These are phyloP conservation scores for Plicaturopsis crispa DNA, from an alignment of 768 basidiomycete species.

Conservation along the genomic window DNA sequence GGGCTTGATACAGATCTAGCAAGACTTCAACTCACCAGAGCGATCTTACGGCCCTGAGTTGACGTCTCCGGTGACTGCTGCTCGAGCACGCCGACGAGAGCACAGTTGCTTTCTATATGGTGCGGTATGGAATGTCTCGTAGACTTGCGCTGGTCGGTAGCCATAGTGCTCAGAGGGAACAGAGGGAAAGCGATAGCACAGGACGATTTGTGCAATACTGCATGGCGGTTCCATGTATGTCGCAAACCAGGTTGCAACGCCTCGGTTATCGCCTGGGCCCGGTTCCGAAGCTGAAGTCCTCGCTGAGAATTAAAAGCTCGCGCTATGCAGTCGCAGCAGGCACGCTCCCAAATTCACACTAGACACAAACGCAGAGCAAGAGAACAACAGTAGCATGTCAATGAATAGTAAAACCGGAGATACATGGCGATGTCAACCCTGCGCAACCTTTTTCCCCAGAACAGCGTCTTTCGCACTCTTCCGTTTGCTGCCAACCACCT, in stretches of 20 bases:
- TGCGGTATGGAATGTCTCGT: constrained; percentile 51
- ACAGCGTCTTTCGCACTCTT: constrained; percentile 50
- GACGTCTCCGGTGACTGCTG: constrained; percentile 42
- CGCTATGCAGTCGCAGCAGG: no score
- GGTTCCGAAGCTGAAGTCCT: no score
- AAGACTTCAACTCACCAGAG: constrained; percentile 41
- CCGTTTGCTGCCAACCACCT: constrained; percentile 23
- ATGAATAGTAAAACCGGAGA: not conserved
- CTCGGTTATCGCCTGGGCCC: no score
- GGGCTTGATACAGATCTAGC: constrained; percentile 5
- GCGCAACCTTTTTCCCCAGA: constrained; percentile 44
- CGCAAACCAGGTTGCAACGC: no score
- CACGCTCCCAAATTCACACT: no score
- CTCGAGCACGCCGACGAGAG: constrained; percentile 55
- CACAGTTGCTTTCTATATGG: constrained; percentile 29
- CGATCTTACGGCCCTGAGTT: constrained; percentile 53
- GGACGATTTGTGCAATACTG: no score
- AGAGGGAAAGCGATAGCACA: no score
- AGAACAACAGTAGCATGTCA: not conserved
- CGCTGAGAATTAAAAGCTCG: no score
- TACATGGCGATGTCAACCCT: constrained; percentile 18
- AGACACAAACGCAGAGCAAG: no score
- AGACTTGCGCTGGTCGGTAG: constrained; percentile 20
- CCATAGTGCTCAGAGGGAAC: no score
- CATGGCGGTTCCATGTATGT: no score